Conservation (phyloP, 2,329 filamentous ascomycete species). For the Trichocomaceae sp. region DNA sequence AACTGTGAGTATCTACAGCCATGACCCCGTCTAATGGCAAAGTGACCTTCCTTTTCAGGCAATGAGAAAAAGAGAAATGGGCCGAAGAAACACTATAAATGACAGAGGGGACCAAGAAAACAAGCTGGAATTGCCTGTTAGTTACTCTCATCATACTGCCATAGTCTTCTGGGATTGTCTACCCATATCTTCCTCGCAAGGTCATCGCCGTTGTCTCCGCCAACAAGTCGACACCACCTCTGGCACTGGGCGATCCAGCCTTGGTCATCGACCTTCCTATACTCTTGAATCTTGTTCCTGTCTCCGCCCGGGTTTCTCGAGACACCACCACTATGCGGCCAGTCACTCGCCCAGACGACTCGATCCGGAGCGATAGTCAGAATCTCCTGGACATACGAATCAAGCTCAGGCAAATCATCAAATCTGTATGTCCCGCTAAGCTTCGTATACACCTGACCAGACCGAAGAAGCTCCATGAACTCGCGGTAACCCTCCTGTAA, state of each 20-base stretch:
- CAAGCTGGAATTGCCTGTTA: too few species aligned
- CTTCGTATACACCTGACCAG: constrained; percentile 4
- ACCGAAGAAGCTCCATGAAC: constrained; percentile 2
- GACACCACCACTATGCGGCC: constrained; percentile 8
- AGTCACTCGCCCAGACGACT: constrained; percentile 11
- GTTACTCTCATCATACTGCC: constrained; percentile 9
- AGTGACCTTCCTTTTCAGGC: too few species aligned
- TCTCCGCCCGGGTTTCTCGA: constrained; percentile 4
- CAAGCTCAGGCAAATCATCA: constrained; percentile 2
- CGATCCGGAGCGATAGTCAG: background rate
- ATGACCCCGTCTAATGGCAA: too few species aligned
- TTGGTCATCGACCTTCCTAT: constrained; percentile 3
- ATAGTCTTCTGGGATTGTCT: constrained; percentile 7
- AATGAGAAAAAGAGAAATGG: too few species aligned
- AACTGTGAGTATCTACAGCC: too few species aligned
- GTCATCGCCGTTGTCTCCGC: background rate
- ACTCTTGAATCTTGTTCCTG: constrained; percentile 4
- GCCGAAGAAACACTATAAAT: too few species aligned
- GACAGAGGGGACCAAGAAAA: too few species aligned
- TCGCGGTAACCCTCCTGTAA: constrained; percentile 4
- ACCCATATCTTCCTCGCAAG: constrained; percentile 8
- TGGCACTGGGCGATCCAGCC: constrained; percentile 3
- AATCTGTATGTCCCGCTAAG: constrained; percentile 11
- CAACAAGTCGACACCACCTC: constrained; percentile 2
- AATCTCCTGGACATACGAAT: constrained; percentile 1